A percentile compares a stretch with the other conserved stretches of the same genome.
phyloP scores from a whole-genome alignment of 164 flowering plant genomes.

The Piper longum region DNA sequence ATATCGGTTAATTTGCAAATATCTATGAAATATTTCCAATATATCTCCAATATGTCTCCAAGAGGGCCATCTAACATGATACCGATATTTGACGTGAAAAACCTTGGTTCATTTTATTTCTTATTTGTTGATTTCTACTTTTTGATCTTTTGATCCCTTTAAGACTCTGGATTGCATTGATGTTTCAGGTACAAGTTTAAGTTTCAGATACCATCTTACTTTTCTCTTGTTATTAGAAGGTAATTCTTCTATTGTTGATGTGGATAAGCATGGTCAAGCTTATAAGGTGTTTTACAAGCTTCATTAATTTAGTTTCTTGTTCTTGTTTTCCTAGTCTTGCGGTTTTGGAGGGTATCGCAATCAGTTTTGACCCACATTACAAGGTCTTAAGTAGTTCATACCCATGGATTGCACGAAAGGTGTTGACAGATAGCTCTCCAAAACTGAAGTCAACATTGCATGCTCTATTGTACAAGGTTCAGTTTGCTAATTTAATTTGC shows the following conservation, averaged over 20 bases:
- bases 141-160: background rate
- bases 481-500: no score
- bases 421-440: slow-evolving; percentile 77
- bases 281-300: background rate
- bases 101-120: background rate
- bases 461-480: slow-evolving; percentile 73
- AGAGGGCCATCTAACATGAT: no score
- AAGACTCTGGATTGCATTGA: background rate
- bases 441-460: slow-evolving; percentile 57
- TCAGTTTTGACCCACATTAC: slow-evolving; percentile 60
- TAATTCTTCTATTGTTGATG: slow-evolving; percentile 7
- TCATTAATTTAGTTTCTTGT: background rate
- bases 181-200: slow-evolving; percentile 90
- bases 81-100: no score
- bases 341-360: slow-evolving; percentile 93
- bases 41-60: no score
- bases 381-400: slow-evolving; percentile 91
- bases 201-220: slow-evolving; percentile 87
- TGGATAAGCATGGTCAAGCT: background rate
- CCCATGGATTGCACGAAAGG: slow-evolving; percentile 97
- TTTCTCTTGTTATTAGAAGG: slow-evolving; percentile 95
- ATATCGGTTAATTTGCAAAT: no score
- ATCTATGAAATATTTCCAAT: no score
- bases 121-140: background rate
- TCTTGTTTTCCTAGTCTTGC: slow-evolving; percentile 52